Evolutionary conservation across 1,284 basidiomycete species (phyloP).

Genomic region (Trametes polyzona): DNA sequence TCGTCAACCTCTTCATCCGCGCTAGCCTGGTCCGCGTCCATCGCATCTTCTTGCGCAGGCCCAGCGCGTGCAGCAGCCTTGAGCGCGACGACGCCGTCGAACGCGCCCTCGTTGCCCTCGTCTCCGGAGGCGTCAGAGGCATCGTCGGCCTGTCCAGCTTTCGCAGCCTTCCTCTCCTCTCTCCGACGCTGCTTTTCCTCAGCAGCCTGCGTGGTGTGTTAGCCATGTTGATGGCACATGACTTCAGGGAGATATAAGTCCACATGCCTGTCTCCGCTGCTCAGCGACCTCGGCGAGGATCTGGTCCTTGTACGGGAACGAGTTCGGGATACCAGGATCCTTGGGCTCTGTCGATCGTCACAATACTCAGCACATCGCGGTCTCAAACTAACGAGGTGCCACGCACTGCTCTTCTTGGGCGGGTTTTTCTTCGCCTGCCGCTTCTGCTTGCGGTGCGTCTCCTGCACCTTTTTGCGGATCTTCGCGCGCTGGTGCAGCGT

Average conservation of each 20-base stretch:
- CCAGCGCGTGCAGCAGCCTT: constrained; percentile 16
- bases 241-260: neutral
- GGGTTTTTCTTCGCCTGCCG: constrained; percentile 82
- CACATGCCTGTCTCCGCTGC: constrained; percentile 64
- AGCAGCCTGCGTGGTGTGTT: constrained; percentile 49
- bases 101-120: constrained; percentile 25
- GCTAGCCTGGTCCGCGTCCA: constrained; percentile 27
- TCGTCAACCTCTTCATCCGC: constrained; percentile 48
- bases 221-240: neutral
- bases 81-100: constrained; percentile 24
- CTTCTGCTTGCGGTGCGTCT: constrained; percentile 73
- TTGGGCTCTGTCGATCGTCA: constrained; percentile 59
- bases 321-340: constrained; percentile 97
- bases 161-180: constrained; percentile 58
- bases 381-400: constrained; percentile 8
- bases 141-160: constrained; percentile 29
- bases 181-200: constrained; percentile 72
- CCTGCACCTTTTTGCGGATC: constrained; percentile 80
- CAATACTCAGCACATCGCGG: neutral
- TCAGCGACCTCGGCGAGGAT: constrained; percentile 91
- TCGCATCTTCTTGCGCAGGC: constrained; percentile 23
- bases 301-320: constrained; percentile 97
- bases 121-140: constrained; percentile 37
- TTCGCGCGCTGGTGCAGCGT: constrained; percentile 77
- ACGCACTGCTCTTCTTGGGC: constrained; percentile 92